These are phyloP conservation scores for Lolium rigidum DNA, from an alignment of 176 grass and related monocot species.

Conservation along the genomic window DNA sequence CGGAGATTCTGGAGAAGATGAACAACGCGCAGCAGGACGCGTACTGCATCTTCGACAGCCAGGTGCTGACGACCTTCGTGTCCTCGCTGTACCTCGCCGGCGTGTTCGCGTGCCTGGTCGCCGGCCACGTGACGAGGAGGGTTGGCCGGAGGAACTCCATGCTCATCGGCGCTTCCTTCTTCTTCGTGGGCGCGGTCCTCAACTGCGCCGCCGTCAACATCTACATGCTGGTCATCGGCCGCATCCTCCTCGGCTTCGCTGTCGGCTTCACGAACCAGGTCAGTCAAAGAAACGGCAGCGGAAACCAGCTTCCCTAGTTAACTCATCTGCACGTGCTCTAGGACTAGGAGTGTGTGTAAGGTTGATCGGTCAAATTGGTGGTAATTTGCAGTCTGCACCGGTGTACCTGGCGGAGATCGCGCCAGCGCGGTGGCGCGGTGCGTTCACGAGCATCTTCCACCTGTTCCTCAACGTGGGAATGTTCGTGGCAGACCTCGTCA, in stretches of 20 bases:
- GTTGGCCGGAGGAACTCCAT: conserved; percentile 67
- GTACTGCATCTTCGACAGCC: conserved; percentile 84
- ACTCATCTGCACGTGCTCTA: background rate
- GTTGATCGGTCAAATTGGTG: too few species aligned
- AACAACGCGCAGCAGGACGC: conserved; percentile 52
- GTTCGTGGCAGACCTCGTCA: conserved; percentile 48
- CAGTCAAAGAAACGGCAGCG: background rate
- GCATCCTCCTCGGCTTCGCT: conserved; percentile 83
- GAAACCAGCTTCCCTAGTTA: background rate
- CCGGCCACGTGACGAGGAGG: conserved; percentile 62
- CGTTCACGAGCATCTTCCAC: conserved; percentile 59
- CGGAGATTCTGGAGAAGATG: conserved; percentile 66
- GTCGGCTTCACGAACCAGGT: conserved; percentile 93
- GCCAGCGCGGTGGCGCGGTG: conserved; percentile 52
- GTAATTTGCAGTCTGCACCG: conserved; percentile 27
- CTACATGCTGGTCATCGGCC: conserved; percentile 81
- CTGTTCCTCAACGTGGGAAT: conserved; percentile 49
- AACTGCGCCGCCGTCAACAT: conserved; percentile 76
- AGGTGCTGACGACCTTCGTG: conserved; percentile 74
- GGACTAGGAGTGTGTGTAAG: background rate
- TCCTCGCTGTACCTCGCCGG: conserved; percentile 87
- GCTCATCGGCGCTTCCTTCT: conserved; percentile 73
- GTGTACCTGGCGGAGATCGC: conserved; percentile 67
- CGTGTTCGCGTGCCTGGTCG: conserved; percentile 61
- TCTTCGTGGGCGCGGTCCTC: conserved; percentile 64